A percentile compares a stretch with the other conserved stretches of the same genome.
Conservation (phyloP, 2,329 filamentous ascomycete species). For the Periglandula ipomoeae region DNA sequence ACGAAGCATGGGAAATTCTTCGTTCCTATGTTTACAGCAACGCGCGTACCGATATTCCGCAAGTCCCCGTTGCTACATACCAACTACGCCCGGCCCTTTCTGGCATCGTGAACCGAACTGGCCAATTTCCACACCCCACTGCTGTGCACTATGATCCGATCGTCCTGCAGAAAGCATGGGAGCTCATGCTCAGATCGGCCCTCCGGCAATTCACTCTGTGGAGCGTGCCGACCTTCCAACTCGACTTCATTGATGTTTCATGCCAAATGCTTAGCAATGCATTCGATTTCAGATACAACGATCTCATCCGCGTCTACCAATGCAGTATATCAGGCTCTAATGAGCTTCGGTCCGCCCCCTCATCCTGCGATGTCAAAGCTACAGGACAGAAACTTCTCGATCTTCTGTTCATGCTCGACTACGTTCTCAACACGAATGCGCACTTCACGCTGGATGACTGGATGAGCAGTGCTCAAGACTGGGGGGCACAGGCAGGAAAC, state of each 20-base stretch:
- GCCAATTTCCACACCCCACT: conserved; percentile 28
- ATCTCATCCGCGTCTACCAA: conserved; percentile 24
- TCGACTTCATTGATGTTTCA: conserved; percentile 40
- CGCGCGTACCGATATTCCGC: conserved; percentile 29
- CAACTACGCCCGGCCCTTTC: conserved; percentile 34
- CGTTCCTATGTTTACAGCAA: conserved; percentile 39
- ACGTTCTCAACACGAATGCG: conserved; percentile 29
- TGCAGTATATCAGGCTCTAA: conserved; percentile 12
- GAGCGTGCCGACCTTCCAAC: conserved; percentile 30
- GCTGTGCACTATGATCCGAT: conserved; percentile 31
- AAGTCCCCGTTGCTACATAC: conserved; percentile 35
- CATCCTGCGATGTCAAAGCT: neutral
- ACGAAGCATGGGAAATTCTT: conserved; percentile 36
- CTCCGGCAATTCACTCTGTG: conserved; percentile 24
- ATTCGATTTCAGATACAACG: conserved; percentile 30
- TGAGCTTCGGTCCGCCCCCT: conserved; percentile 14
- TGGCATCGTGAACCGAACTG: conserved; percentile 28
- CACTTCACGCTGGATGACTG: conserved; percentile 33
- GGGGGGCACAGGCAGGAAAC: conserved; percentile 13
- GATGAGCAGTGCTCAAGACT: conserved; percentile 26
- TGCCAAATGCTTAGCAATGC: conserved; percentile 38
- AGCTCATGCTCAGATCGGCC: conserved; percentile 27
- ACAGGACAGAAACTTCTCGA: conserved; percentile 21
- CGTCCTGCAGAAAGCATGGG: conserved; percentile 29
- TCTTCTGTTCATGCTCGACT: conserved; percentile 29